These are phyloP conservation scores for Phytophthora pini DNA, from an alignment of 352 stramenopile species.

Conservation along the genomic window DNA sequence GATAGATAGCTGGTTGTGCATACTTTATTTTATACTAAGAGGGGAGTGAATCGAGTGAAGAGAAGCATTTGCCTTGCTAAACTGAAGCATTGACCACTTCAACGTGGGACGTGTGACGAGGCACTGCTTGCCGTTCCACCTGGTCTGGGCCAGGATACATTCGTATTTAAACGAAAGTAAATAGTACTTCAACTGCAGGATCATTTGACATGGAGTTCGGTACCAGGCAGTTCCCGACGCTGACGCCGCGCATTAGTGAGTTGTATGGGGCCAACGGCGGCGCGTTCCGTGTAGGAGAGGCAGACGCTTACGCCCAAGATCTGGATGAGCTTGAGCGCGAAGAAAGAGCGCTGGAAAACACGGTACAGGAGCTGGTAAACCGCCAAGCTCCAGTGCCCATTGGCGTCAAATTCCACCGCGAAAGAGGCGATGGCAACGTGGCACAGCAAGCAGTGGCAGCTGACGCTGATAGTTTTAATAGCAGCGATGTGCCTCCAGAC, in stretches of 20 bases:
- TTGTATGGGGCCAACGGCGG: constrained; percentile 64
- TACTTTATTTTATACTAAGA: constrained; percentile 36
- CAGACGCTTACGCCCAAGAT: constrained; percentile 51
- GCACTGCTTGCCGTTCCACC: background rate
- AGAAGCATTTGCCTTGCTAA: constrained; percentile 13
- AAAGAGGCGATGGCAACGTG: constrained; percentile 11
- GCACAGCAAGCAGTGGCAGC: constrained; percentile 13
- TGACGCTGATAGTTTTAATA: constrained; percentile 9
- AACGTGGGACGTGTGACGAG: constrained; percentile 21
- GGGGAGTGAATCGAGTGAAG: constrained; percentile 22
- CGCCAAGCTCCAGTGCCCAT: constrained; percentile 57
- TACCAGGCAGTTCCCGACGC: constrained; percentile 37
- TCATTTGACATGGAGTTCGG: constrained; percentile 22
- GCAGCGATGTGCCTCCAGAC: constrained; percentile 1
- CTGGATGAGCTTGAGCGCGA: constrained; percentile 65
- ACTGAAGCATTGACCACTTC: constrained; percentile 8
- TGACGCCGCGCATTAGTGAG: constrained; percentile 54
- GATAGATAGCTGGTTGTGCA: background rate
- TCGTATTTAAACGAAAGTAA: background rate
- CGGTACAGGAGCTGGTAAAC: constrained; percentile 59
- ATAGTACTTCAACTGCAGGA: too few species aligned
- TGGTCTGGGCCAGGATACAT: background rate
- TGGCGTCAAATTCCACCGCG: constrained; percentile 64
- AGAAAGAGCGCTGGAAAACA: constrained; percentile 59
- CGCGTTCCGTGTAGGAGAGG: constrained; percentile 48